Percentiles rank a stretch among this genome's conserved stretches.
These are phyloP conservation scores for Trichoderma reesei DNA, from an alignment of 495 filamentous ascomycete species.

Conservation along the genomic window DNA sequence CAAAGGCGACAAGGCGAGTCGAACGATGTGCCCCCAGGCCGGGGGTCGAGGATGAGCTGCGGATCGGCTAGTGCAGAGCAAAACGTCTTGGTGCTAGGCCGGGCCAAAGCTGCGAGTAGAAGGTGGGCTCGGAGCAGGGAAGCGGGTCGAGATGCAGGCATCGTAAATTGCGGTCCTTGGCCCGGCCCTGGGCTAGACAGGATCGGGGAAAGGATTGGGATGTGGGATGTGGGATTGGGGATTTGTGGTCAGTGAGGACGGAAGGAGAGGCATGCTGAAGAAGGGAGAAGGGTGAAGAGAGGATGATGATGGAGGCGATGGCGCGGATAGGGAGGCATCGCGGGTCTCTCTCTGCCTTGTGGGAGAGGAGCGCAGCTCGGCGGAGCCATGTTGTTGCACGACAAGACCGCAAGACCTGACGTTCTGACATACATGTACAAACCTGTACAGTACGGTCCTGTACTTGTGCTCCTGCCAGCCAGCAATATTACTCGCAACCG, in stretches of 20 bases:
- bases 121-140: not conserved
- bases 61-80: slow-evolving; percentile 2
- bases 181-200: not conserved
- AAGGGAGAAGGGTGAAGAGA: no score
- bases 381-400: no score
- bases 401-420: no score
- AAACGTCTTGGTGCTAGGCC: slow-evolving; percentile 2
- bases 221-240: not conserved
- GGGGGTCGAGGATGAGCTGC: not conserved
- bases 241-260: not conserved
- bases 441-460: not conserved
- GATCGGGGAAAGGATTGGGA: not conserved
- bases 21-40: not conserved
- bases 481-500: not conserved
- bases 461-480: not conserved
- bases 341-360: not conserved
- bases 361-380: no score
- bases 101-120: not conserved
- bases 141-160: not conserved
- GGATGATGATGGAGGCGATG: no score
- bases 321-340: slow-evolving; percentile 1
- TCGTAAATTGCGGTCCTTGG: slow-evolving; percentile 1
- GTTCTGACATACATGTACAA: not conserved
- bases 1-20: not conserved
- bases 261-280: not conserved